Conservation (phyloP, 2,329 filamentous ascomycete genomes). For the Trichoderma hamatum region DNA sequence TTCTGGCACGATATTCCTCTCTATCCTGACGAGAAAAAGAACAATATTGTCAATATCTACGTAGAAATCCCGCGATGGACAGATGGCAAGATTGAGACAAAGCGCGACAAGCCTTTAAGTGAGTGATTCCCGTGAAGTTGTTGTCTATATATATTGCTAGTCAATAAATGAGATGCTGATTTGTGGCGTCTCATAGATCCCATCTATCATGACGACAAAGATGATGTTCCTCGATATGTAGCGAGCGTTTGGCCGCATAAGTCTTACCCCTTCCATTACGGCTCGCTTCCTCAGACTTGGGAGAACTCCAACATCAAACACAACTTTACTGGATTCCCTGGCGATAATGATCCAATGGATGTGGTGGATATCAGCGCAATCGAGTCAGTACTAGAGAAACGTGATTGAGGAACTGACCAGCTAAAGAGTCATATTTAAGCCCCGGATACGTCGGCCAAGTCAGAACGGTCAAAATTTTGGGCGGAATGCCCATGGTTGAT, state of each 20-base stretch:
- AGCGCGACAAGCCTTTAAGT: conserved; percentile 46
- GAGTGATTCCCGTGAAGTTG: background rate
- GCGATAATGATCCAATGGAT: conserved; percentile 49
- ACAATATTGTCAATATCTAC: conserved; percentile 43
- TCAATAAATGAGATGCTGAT: background rate
- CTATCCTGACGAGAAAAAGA: conserved; percentile 42
- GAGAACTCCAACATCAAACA: conserved; percentile 47
- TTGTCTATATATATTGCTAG: background rate
- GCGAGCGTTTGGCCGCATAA: conserved; percentile 49
- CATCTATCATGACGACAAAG: conserved; percentile 47
- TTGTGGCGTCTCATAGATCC: conserved; percentile 37
- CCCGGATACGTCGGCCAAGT: conserved; percentile 43
- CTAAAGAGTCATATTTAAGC: conserved; percentile 11
- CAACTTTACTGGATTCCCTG: conserved; percentile 41
- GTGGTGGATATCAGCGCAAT: conserved; percentile 45
- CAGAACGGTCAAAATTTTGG: conserved; percentile 48
- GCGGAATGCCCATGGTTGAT: conserved; percentile 45
- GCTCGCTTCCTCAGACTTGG: conserved; percentile 50
- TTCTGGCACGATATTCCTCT: conserved; percentile 49
- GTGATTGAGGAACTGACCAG: background rate
- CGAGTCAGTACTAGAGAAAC: conserved; percentile 30
- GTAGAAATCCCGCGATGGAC: conserved; percentile 49
- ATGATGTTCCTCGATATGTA: conserved; percentile 43
- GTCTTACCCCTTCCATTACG: conserved; percentile 48
- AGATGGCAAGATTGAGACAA: conserved; percentile 46